Conservation (phyloP, 352 stramenopile species). For the Peronospora farinosa region DNA sequence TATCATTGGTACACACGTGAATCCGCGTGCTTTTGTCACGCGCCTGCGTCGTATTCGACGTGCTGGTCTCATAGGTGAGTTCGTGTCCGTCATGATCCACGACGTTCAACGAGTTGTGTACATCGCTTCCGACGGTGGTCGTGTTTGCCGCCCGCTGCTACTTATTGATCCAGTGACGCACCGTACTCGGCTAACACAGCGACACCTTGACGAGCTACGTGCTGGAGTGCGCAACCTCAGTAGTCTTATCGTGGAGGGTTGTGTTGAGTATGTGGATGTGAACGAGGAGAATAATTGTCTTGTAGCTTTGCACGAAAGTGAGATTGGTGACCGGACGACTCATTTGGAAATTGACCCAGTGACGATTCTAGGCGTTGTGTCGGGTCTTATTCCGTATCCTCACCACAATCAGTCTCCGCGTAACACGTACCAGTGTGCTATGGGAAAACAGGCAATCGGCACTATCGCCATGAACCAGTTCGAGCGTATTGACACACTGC, state of each 20-base stretch:
- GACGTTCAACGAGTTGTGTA: slow-evolving; percentile 95
- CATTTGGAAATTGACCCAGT: slow-evolving; percentile 99
- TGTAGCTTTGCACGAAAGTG: slow-evolving; percentile 92
- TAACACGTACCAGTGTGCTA: slow-evolving; percentile 99
- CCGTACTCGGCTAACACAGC: slow-evolving; percentile 89
- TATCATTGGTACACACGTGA: slow-evolving; percentile 94
- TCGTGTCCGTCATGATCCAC: slow-evolving; percentile 98
- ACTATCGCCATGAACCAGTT: slow-evolving; percentile 99
- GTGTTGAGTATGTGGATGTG: slow-evolving; percentile 99
- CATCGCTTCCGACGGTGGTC: slow-evolving; percentile 97
- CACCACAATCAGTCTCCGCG: slow-evolving; percentile 98
- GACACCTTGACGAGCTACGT: slow-evolving; percentile 91
- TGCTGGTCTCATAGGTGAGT: slow-evolving; percentile 89
- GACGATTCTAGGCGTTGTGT: slow-evolving; percentile 98
- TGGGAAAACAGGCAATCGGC: slow-evolving; percentile 99
- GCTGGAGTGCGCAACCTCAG: slow-evolving; percentile 69
- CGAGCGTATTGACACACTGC: slow-evolving; percentile 96
- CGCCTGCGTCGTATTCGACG: slow-evolving; percentile 75
- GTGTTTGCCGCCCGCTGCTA: slow-evolving; percentile 96
- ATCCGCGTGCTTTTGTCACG: slow-evolving; percentile 88
- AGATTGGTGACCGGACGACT: slow-evolving; percentile 90
- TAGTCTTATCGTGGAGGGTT: slow-evolving; percentile 89
- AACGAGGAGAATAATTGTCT: slow-evolving; percentile 99
- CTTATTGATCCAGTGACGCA: slow-evolving; percentile 89
- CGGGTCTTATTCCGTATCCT: slow-evolving; percentile 97